Base-by-base conservation (phyloP, 805 yeast species). In the Pichia membranifaciens region DNA sequence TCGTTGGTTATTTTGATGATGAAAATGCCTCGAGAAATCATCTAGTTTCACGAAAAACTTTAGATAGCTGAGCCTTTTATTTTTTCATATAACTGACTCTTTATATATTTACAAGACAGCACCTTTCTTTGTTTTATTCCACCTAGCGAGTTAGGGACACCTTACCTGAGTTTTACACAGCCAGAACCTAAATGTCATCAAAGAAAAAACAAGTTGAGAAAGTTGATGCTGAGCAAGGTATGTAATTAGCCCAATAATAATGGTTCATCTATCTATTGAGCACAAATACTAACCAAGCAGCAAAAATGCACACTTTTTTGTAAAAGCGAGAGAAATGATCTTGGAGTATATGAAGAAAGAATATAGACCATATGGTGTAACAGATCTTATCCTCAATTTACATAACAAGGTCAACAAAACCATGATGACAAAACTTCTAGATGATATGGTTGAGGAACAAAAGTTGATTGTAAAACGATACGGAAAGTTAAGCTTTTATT, bases 1-100 rank as follows among this genome's bases (percentile, higher is more conserved):
- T 81, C 95, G 1, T 67, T 88, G 50, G 84, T 86, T 12, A 78
- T 86, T 5, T 71, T 79, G 52, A 86, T 93, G 59, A 84, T 93
- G 91, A 75, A 76, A 47, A 83, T 86, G 93, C 91, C 93, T 1
- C 82, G 76, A 49, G 52, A 43, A 33, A 34, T 52, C 25, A 36
- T 22, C 16, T 45, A 20, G n/a, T 7, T 6, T 21, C 4, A 10
- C 6, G 5, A 20, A 21, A 21, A 4, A 17, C n/a, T n/a, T n/a
- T n/a, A n/a, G n/a, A n/a, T 6, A 35, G 40, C 33, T 40, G 41
- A 40, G 40, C 36, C 42, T 23, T 36, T 7, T n/a, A 7, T 15
- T 2, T 29, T 34, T 42, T 16, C 36, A 16, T 25, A 25, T 25
- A 25, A 25, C 29, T 8, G 10, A 12, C 20, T 43, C 7, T 23